Percentiles rank a stretch among this genome's conserved stretches.
Conservation (phyloP, 1,284 basidiomycete genomes). For the Uromyces viciae-fabae region DNA sequence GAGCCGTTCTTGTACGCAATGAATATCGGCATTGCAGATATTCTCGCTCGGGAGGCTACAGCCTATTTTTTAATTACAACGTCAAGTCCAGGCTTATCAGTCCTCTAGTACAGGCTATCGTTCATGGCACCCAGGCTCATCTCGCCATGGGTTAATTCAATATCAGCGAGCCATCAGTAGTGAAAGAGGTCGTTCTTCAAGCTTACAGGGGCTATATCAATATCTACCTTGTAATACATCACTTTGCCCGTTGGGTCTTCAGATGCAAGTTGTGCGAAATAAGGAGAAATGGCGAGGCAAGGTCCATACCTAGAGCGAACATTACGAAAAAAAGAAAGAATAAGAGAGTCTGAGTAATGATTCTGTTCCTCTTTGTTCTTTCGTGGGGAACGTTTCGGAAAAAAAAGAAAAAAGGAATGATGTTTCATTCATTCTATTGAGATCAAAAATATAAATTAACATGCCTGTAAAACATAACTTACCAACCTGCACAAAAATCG, state of each 20-base stretch:
- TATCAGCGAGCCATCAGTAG: not conserved
- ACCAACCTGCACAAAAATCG: slow-evolving; percentile 37
- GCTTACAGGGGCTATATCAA: slow-evolving; percentile 28
- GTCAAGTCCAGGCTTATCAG: not conserved
- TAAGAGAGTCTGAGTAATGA: not conserved
- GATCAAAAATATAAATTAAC: not conserved
- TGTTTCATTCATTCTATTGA: not conserved
- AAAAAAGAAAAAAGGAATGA: not conserved
- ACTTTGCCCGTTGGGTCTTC: slow-evolving; percentile 22
- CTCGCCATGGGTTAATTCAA: not conserved
- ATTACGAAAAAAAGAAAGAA: not conserved
- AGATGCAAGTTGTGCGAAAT: slow-evolving; percentile 25
- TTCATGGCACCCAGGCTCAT: not conserved
- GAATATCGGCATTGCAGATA: slow-evolving; percentile 40
- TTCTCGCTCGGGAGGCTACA: slow-evolving; percentile 13
- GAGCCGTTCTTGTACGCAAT: slow-evolving; percentile 4
- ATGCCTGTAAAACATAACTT: not conserved
- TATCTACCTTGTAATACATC: slow-evolving; percentile 38
- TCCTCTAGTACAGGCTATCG: not conserved
- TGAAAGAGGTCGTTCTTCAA: not conserved
- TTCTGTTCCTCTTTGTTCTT: not conserved
- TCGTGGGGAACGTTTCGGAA: not conserved
- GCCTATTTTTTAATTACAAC: not conserved
- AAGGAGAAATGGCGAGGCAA: slow-evolving; percentile 23
- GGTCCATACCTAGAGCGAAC: slow-evolving; percentile 25